Evolutionary conservation across 2,329 filamentous ascomycete genomes (phyloP).

Genomic region (Pseudodiploospora longispora): DNA sequence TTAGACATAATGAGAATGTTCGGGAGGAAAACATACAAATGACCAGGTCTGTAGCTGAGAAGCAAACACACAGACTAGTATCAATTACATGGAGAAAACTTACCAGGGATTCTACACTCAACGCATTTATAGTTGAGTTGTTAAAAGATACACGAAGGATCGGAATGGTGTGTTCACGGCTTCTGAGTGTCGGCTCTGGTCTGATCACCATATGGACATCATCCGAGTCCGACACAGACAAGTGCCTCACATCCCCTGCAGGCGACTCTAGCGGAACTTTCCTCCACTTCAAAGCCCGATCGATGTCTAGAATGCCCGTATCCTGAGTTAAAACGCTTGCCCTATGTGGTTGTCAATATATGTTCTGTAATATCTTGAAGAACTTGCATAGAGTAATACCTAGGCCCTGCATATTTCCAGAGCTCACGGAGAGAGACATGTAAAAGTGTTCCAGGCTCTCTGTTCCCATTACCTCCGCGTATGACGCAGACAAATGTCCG

Average conservation of each 20-base stretch:
- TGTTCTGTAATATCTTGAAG: too few relatives aligned
- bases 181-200: constrained; percentile 11
- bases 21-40: too few relatives aligned
- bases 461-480: constrained; percentile 3
- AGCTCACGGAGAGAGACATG: background rate
- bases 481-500: constrained; percentile 15
- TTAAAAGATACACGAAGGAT: constrained; percentile 13
- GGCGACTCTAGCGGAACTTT: constrained; percentile 13
- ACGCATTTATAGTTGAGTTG: constrained; percentile 6
- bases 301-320: background rate
- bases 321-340: background rate
- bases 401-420: too few relatives aligned
- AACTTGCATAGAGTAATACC: too few relatives aligned
- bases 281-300: background rate
- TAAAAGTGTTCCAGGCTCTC: background rate
- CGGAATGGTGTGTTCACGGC: constrained; percentile 15
- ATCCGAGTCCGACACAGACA: constrained; percentile 9
- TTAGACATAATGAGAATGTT: background rate
- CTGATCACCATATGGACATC: constrained; percentile 15
- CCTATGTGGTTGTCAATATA: background rate
- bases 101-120: constrained; percentile 14
- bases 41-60: too few relatives aligned
- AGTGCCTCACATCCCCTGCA: constrained; percentile 13
- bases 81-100: background rate
- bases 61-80: too few relatives aligned